A percentile compares a stretch with the other conserved stretches of the same genome.
phyloP scores from a whole-genome alignment of 108 stramenopile species.

The Poteriospumella lacustris region DNA sequence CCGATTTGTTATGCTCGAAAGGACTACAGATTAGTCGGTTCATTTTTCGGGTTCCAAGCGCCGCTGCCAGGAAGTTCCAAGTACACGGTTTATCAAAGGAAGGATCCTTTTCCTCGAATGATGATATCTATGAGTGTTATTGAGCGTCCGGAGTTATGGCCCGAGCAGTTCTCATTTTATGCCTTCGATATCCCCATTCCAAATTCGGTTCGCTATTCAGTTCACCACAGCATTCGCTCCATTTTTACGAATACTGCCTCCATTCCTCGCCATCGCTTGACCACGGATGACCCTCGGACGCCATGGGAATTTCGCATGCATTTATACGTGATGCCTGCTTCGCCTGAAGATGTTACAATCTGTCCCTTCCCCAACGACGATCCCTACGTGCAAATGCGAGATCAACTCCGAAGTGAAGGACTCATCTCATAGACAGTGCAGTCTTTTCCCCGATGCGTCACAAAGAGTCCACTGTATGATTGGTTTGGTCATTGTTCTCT shows the following conservation, averaged over 20 bases:
- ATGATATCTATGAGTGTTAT: not conserved
- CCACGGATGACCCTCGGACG: not conserved
- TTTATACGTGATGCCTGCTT: slow-evolving; percentile 15
- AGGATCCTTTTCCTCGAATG: slow-evolving; percentile 25
- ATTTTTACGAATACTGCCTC: not conserved
- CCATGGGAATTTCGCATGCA: slow-evolving; percentile 23
- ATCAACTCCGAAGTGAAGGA: no score
- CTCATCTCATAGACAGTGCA: no score
- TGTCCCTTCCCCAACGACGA: no score
- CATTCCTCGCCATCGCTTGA: slow-evolving; percentile 22
- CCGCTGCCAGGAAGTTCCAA: not conserved
- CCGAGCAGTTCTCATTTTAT: not conserved
- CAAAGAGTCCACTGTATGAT: no score
- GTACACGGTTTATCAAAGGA: slow-evolving; percentile 9
- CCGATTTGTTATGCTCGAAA: not conserved
- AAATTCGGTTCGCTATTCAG: not conserved
- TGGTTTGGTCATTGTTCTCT: no score
- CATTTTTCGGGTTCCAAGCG: slow-evolving; percentile 4
- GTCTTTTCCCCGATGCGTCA: no score
- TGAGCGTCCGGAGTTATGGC: slow-evolving; percentile 11
- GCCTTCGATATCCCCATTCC: slow-evolving; percentile 28
- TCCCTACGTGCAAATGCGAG: no score
- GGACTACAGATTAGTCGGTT: slow-evolving; percentile 16
- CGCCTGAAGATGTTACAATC: slow-evolving; percentile 13
- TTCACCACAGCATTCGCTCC: slow-evolving; percentile 19